Evolutionary conservation across 306 rosid species (phyloP), one percentile per base, ranked within the genome.

Genomic region (Hippophae rhamnoides): DNA sequence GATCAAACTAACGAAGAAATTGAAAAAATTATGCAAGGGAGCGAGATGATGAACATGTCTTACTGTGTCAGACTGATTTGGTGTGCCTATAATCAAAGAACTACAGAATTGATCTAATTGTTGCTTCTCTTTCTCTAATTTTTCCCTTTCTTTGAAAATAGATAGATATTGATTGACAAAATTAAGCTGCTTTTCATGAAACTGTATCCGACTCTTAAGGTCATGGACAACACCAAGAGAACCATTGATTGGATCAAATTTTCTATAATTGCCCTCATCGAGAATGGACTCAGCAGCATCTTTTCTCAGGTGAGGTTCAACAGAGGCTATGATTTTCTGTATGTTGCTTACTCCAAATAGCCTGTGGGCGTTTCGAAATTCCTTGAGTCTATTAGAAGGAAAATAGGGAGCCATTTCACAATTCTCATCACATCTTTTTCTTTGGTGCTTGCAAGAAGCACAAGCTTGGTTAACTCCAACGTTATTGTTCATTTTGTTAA

Each of bases 381-480:
- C 81, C 0, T 7, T 2, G 6, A 0, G 54, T 54, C 56, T 47
- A 1, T 13, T 58, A 0, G 57, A 48, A 5, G 74, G 74, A 41
- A 67, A 76, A 43, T 42, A 76, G 3, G 66, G 62, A 23, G 73
- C 73, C 14, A 71, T 2, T 7, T 62, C 70, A 60, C 77, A 76
- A 3, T 5, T 23, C 27, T 25, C 52, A n/a, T 38, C 64, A 12
- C 74, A 76, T 59, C n/a, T 71, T 38, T 56, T 67, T 43, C 68
- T 63, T 43, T 55, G 74, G 52, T 58, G 68, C n/a, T 55, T 76
- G 48, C 77, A 76, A 5, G 64, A 40, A 10, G 74, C 61, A 46
- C 74, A 63, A 6, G 74, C 51, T 31, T 40, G 64, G 25, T 51
- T n/a, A 13, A 6, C 53, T n/a, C 53, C 53, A 47, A 5, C 13